Conservation (phyloP, 31 red algal genomes). For the Odonthalia washingtoniensis region DNA sequence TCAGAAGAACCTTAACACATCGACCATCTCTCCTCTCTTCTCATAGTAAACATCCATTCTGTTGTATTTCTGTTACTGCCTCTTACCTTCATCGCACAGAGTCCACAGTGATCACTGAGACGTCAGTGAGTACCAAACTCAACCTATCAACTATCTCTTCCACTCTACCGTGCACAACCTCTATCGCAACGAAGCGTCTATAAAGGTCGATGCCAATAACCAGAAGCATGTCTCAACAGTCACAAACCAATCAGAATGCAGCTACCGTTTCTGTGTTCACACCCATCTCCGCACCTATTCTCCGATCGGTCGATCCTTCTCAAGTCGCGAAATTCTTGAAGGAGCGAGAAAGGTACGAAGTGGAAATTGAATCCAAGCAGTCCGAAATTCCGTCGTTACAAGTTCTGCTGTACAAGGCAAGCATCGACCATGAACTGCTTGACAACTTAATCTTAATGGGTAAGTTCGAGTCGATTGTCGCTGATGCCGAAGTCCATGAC, state of each 20-base stretch:
- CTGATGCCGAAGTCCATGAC: neutral
- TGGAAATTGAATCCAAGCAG: slow-evolving; percentile 19
- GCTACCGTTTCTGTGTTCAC: slow-evolving; percentile 17
- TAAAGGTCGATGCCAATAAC: too few species aligned
- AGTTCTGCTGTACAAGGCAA: slow-evolving; percentile 17
- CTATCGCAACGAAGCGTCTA: too few species aligned
- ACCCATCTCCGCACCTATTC: slow-evolving; percentile 19
- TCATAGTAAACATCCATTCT: too few species aligned
- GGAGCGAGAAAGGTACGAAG: slow-evolving; percentile 21
- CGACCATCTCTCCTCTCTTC: too few species aligned
- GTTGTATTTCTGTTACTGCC: too few species aligned
- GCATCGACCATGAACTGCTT: slow-evolving; percentile 17
- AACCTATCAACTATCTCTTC: too few species aligned
- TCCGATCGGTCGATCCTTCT: slow-evolving; percentile 12
- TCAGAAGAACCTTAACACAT: too few species aligned
- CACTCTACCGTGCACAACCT: too few species aligned
- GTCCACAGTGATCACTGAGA: slow-evolving; percentile 5
- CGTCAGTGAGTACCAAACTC: too few species aligned
- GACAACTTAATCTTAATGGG: slow-evolving; percentile 18
- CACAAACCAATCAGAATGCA: too few species aligned
- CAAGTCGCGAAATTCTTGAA: slow-evolving; percentile 16
- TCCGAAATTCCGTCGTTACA: slow-evolving; percentile 28
- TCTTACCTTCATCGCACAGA: too few species aligned
- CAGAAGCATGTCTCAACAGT: too few species aligned
- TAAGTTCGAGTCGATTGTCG: slow-evolving; percentile 4